These are phyloP conservation scores for Anastatica hierochuntica DNA, from an alignment of 345 rosid species.

Conservation along the genomic window DNA sequence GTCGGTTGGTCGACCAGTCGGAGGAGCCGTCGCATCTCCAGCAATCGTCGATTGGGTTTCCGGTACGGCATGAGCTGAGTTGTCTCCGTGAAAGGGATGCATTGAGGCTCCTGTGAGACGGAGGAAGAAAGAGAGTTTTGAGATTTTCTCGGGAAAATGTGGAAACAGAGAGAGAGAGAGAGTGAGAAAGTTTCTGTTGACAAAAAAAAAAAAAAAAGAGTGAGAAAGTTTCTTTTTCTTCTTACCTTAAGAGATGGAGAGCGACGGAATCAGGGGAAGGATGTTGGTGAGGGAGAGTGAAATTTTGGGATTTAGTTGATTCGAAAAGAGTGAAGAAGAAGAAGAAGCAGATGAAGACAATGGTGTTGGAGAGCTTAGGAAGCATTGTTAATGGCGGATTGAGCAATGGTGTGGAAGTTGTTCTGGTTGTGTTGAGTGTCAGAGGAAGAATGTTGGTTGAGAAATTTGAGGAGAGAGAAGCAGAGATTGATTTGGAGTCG, in stretches of 20 bases:
- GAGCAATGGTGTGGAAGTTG: too few species aligned
- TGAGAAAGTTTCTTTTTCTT: too few species aligned
- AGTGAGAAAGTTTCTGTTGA: too few species aligned
- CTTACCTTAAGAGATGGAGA: constrained; percentile 45
- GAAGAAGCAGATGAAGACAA: constrained; percentile 27
- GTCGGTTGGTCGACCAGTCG: constrained; percentile 55
- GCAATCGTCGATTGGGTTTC: constrained; percentile 78
- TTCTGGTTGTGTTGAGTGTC: constrained; percentile 1
- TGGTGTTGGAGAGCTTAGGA: constrained; percentile 21
- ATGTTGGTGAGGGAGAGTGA: constrained; percentile 57
- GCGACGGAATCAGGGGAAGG: constrained; percentile 49
- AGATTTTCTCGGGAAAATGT: constrained; percentile 3
- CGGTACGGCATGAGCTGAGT: constrained; percentile 39
- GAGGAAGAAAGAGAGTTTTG: background rate
- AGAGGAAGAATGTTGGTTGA: constrained; percentile 22
- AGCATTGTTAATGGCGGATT: constrained; percentile 33
- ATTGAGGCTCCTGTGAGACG: constrained; percentile 26
- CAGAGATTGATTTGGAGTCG: constrained; percentile 5
- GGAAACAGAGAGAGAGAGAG: background rate
- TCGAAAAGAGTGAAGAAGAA: constrained; percentile 11
- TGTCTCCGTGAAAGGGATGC: constrained; percentile 32
- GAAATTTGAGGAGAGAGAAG: constrained; percentile 15
- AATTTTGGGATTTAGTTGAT: constrained; percentile 25
- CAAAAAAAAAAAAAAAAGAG: too few species aligned
- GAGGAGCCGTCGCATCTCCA: constrained; percentile 49